Base-by-base conservation (phyloP, 192 early-diverging fungal genomes). In the Spinellus fusiger region DNA sequence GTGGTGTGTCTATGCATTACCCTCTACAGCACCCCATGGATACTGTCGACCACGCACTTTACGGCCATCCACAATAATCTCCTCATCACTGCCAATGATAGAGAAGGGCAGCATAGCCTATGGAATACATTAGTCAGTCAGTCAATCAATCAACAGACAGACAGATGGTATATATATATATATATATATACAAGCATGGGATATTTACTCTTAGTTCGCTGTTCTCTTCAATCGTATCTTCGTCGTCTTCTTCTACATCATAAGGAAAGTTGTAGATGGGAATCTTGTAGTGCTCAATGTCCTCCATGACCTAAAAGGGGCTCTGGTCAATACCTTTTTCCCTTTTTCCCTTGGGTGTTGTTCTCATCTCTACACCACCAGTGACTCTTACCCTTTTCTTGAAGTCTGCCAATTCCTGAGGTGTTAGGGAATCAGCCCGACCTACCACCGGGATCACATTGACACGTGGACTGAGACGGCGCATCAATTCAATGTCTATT, bases 161-260 rank as follows among this genome's bases (percentile, higher is more conserved):
- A 27, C 1, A 26, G 20, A 12, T 1, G 8, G 20, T 40, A 40
- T 22, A 7, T 32, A 54, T 31, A 33, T n/a, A 34, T 34, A 37
- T 56, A 27, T 5, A 7, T 35, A 25, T 25, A 35, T 35, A 9
- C 0, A 16, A 12, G 12, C 6, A 1, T 47, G 20, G 20, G 4
- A 27, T 31, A 28, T 40, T 61, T 53, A 67, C 69, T 63, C 95
- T 80, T 59, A 99, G 81, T 78, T 96, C 94, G 54, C 90, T 86
- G 79, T 97, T 99, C 76, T 99, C 95, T 73, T 99, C 97, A 49
- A 93, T 84, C 1, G 92, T 96, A 68, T 99, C 97, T 73, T 99
- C 96, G 64, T 98, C 97, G 70, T 96, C 96, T 64, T 96, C 95
- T 59, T 99, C 95, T 22, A 69, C 62, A 56, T 95, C 88, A 63